A percentile compares a stretch with the other conserved stretches of the same genome.
These are phyloP conservation scores for Mycena epipterygia DNA, from an alignment of 768 basidiomycete genomes.

Conservation along the genomic window DNA sequence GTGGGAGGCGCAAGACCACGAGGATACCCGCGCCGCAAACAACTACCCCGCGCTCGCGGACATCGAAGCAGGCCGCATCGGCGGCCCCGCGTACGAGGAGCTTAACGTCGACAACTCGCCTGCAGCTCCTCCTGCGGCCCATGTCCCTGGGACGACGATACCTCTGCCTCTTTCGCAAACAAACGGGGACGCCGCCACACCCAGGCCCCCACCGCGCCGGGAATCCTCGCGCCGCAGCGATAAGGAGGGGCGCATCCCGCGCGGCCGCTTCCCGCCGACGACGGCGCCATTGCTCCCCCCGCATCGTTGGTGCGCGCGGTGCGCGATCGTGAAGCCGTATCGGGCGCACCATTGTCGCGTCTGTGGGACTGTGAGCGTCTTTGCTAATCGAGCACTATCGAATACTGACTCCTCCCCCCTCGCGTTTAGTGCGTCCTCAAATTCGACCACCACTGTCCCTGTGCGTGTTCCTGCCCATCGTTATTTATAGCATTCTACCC, in stretches of 20 bases:
- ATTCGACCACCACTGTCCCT: conserved; percentile 93
- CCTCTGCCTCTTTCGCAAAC: neutral
- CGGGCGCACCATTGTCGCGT: conserved; percentile 84
- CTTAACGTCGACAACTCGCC: neutral
- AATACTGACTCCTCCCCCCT: neutral
- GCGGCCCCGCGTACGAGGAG: conserved; percentile 60
- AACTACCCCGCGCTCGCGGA: conserved; percentile 27
- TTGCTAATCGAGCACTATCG: neutral
- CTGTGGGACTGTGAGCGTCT: conserved; percentile 72
- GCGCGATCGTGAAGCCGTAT: conserved; percentile 79
- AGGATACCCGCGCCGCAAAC: neutral
- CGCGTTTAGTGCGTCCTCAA: conserved; percentile 76
- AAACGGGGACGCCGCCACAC: neutral
- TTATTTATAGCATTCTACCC: conserved; percentile 1
- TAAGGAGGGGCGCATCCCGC: neutral
- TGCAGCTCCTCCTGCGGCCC: neutral
- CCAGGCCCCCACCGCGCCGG: neutral
- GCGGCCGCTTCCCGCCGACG: conserved; percentile 25
- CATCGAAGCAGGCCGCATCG: conserved; percentile 47
- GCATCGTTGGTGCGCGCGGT: conserved; percentile 75
- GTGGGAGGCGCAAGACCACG: conserved; percentile 16
- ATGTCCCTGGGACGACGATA: neutral
- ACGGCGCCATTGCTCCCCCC: conserved; percentile 63
- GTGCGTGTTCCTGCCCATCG: conserved; percentile 61
- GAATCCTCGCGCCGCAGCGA: neutral